Conservation (phyloP, 2,329 filamentous ascomycete species). For the Davidsoniella eucalypti region DNA sequence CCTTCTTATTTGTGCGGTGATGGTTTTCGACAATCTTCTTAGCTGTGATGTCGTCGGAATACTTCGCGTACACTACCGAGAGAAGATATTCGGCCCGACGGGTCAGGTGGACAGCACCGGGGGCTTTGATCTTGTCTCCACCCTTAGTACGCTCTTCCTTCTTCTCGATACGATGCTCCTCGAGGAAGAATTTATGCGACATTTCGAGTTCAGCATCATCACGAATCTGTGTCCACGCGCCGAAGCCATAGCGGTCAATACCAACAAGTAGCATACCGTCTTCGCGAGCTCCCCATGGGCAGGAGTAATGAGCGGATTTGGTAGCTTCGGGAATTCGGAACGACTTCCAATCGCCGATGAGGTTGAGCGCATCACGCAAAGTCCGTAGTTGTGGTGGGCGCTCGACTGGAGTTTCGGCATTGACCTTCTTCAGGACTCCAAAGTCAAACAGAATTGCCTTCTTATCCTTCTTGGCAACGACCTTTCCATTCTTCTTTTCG, state of each 20-base stretch:
- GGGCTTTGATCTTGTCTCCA: slow-evolving; percentile 70
- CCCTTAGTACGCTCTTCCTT: slow-evolving; percentile 78
- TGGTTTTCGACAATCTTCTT: slow-evolving; percentile 80
- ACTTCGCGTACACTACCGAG: slow-evolving; percentile 79
- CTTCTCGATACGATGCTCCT: slow-evolving; percentile 95
- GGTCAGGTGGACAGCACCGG: slow-evolving; percentile 92
- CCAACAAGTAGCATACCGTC: slow-evolving; percentile 95
- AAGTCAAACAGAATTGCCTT: slow-evolving; percentile 95
- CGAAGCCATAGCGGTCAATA: slow-evolving; percentile 85
- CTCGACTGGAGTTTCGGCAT: slow-evolving; percentile 88
- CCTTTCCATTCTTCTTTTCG: slow-evolving; percentile 67
- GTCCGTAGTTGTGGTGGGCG: slow-evolving; percentile 78
- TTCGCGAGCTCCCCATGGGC: slow-evolving; percentile 80
- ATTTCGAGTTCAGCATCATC: slow-evolving; percentile 80
- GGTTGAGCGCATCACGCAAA: slow-evolving; percentile 56
- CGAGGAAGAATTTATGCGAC: slow-evolving; percentile 81
- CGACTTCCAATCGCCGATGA: slow-evolving; percentile 50
- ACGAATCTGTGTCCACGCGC: slow-evolving; percentile 85
- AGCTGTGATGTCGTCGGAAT: slow-evolving; percentile 57
- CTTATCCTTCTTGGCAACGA: slow-evolving; percentile 87
- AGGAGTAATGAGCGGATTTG: slow-evolving; percentile 82
- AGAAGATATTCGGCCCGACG: slow-evolving; percentile 88
- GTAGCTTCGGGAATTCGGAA: slow-evolving; percentile 85
- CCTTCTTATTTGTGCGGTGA: slow-evolving; percentile 84
- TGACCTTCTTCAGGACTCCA: slow-evolving; percentile 81